Conservation (phyloP, 2,329 filamentous ascomycete species). For the Microcyclosporella mali region DNA sequence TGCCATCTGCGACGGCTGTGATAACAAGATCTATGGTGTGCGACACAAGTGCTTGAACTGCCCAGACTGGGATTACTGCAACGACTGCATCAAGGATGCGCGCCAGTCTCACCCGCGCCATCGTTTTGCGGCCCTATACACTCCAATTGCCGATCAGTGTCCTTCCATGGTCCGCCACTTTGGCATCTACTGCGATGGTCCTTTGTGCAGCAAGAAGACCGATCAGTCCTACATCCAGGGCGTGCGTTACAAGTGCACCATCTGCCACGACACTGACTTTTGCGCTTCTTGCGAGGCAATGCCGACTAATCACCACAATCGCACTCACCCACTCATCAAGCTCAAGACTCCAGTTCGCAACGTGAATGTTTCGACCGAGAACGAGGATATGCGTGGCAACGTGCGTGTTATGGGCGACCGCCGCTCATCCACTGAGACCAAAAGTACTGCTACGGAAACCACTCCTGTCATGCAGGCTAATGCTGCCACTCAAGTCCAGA, state of each 20-base stretch:
- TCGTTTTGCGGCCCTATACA: constrained; percentile 83
- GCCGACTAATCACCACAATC: constrained; percentile 79
- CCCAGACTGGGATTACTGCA: constrained; percentile 96
- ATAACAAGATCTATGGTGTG: constrained; percentile 77
- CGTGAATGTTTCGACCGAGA: constrained; percentile 77
- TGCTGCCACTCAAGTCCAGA: constrained; percentile 60
- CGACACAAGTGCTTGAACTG: constrained; percentile 96
- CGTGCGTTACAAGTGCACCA: constrained; percentile 90
- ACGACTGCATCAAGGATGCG: constrained; percentile 63
- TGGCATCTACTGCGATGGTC: constrained; percentile 92
- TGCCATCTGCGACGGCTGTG: constrained; percentile 91
- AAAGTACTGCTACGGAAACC: constrained; percentile 14
- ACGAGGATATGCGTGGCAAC: constrained; percentile 65
- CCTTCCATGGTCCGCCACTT: constrained; percentile 55
- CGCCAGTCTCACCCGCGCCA: constrained; percentile 69
- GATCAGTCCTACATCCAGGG: constrained; percentile 64
- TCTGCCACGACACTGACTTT: constrained; percentile 92
- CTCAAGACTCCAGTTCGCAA: constrained; percentile 89
- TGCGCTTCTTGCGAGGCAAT: constrained; percentile 89
- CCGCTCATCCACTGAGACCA: constrained; percentile 3
- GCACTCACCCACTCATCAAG: constrained; percentile 94
- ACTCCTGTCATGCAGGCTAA: constrained; percentile 34
- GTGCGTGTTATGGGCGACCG: constrained; percentile 70
- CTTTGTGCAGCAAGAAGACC: constrained; percentile 63
- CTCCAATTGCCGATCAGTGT: constrained; percentile 51